Percentiles rank a stretch among this genome's conserved stretches.
These are phyloP conservation scores for Ceratobasidium papillatum DNA, from an alignment of 1,284 basidiomycete species.

Conservation along the genomic window DNA sequence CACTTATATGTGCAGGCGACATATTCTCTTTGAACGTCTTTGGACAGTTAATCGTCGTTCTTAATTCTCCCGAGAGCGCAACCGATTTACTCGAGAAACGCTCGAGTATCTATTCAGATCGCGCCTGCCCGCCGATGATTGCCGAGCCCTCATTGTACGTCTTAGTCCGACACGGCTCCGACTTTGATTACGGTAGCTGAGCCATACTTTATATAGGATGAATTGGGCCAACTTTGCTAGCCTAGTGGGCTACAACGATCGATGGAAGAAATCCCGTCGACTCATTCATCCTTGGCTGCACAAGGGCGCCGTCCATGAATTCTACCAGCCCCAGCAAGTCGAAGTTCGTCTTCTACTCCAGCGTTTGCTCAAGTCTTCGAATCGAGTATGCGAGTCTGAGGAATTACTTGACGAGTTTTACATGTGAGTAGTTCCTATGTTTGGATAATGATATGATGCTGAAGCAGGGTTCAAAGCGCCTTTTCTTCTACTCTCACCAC, in stretches of 20 bases:
- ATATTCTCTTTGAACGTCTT: constrained; percentile 25
- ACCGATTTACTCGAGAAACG: constrained; percentile 30
- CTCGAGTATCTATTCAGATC: constrained; percentile 27
- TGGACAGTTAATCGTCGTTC: constrained; percentile 10
- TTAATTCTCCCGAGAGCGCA: constrained; percentile 11
- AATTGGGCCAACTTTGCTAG: constrained; percentile 16
- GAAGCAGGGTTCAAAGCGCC: neutral
- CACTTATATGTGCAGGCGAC: neutral
- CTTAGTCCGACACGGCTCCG: neutral
- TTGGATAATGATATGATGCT: neutral
- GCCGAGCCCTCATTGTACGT: constrained; percentile 29
- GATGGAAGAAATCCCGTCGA: constrained; percentile 20
- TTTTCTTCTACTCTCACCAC: neutral
- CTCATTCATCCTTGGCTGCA: constrained; percentile 10
- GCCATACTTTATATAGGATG: neutral
- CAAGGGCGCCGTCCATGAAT: constrained; percentile 1
- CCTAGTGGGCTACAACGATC: constrained; percentile 15
- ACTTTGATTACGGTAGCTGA: neutral
- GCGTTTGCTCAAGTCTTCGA: neutral
- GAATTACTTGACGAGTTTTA: neutral
- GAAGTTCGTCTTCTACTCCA: neutral
- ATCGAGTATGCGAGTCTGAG: neutral
- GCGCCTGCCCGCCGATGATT: neutral
- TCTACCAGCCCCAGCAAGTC: neutral
- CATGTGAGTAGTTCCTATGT: neutral